These are phyloP conservation scores for Hepatocystis sp. DNA, from an alignment of 169 alveolate genomes.

Conservation along the genomic window DNA sequence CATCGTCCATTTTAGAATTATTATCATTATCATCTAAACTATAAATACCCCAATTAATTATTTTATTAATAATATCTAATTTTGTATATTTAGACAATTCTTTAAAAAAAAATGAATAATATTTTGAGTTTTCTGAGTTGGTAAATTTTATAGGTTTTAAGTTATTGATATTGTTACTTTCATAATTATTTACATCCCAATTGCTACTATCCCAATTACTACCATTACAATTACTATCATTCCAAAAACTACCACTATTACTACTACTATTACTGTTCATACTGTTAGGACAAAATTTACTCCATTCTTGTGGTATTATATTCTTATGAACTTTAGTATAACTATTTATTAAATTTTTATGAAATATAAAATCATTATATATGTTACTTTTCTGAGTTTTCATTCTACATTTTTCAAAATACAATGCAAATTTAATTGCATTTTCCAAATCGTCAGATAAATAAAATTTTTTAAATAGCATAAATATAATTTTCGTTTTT, in stretches of 20 bases:
- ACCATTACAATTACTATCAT: too few species aligned
- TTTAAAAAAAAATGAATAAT: slow-evolving; percentile 64
- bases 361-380: slow-evolving; percentile 71
- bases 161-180: slow-evolving; percentile 20
- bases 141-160: too few species aligned
- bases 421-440: slow-evolving; percentile 34
- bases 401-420: slow-evolving; percentile 26
- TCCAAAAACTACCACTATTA: too few species aligned
- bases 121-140: slow-evolving; percentile 58
- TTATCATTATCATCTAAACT: too few species aligned
- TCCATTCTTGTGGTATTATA: slow-evolving; percentile 62
- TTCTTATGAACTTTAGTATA: slow-evolving; percentile 58
- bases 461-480: slow-evolving; percentile 48
- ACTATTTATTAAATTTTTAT: slow-evolving; percentile 28
- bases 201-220: too few species aligned
- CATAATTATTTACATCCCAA: too few species aligned
- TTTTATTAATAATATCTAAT: slow-evolving; percentile 26
- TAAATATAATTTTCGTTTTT: slow-evolving; percentile 52
- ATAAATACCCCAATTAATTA: too few species aligned
- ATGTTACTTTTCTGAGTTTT: slow-evolving; percentile 55
- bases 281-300: too few species aligned
- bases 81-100: slow-evolving; percentile 58
- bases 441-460: slow-evolving; percentile 28
- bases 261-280: too few species aligned
- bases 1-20: too few species aligned